phyloP scores from a whole-genome alignment of 352 stramenopile species.

The Globisporangium cylindrosporum region DNA sequence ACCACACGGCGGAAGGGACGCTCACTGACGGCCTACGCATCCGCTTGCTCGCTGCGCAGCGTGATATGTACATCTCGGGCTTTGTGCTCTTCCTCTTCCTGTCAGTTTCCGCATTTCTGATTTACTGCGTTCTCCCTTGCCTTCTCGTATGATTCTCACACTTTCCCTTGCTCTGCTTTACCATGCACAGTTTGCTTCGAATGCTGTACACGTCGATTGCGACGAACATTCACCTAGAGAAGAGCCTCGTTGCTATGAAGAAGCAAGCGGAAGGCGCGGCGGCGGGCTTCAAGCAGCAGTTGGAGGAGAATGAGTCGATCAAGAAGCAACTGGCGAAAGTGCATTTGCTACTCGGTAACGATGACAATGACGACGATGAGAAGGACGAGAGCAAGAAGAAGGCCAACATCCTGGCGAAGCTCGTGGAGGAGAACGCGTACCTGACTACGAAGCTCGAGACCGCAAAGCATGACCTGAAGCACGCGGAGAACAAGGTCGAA shows the following conservation, averaged over 20 bases:
- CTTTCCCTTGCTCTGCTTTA: neutral
- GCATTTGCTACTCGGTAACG: slow-evolving; percentile 35
- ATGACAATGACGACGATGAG: slow-evolving; percentile 22
- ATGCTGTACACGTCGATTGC: slow-evolving; percentile 73
- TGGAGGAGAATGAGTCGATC: slow-evolving; percentile 68
- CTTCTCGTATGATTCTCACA: neutral
- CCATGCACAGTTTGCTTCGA: slow-evolving; percentile 39
- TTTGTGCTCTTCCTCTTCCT: slow-evolving; percentile 84
- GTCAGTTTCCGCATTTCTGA: slow-evolving; percentile 16
- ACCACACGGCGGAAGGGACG: slow-evolving; percentile 50
- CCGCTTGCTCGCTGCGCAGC: slow-evolving; percentile 68
- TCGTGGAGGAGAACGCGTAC: slow-evolving; percentile 64
- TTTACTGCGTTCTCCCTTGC: neutral
- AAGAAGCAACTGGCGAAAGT: slow-evolving; percentile 72
- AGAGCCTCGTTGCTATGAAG: slow-evolving; percentile 67
- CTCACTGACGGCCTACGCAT: slow-evolving; percentile 79
- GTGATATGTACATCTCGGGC: slow-evolving; percentile 87
- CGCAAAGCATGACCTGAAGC: slow-evolving; percentile 36
- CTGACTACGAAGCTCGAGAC: slow-evolving; percentile 41
- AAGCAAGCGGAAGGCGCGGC: slow-evolving; percentile 74
- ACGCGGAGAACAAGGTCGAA: slow-evolving; percentile 44
- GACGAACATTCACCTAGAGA: slow-evolving; percentile 68
- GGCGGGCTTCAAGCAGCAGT: slow-evolving; percentile 57
- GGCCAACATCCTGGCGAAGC: slow-evolving; percentile 39
- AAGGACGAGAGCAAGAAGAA: slow-evolving; percentile 28